A percentile compares a stretch with the other conserved stretches of the same genome.
Conservation (phyloP, 1,284 basidiomycete genomes). For the Termitomyces sp. region DNA sequence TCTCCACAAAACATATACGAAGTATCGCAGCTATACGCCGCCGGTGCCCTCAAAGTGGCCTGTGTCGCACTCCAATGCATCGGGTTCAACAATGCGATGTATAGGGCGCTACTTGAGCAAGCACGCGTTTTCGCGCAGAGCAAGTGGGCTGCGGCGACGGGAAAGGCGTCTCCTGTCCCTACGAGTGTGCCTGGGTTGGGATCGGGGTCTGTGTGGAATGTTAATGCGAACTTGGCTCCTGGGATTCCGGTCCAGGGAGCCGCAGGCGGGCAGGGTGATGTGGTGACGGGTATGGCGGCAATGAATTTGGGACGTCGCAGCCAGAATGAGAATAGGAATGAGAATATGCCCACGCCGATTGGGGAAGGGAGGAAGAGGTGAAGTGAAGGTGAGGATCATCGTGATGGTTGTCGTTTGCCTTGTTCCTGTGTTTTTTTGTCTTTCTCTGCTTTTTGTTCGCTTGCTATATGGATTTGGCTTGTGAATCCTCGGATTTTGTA, state of each 20-base stretch:
- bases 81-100: constrained; percentile 62
- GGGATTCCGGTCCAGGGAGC: background rate
- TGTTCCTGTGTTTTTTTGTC: background rate
- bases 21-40: constrained; percentile 61
- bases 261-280: constrained; percentile 4
- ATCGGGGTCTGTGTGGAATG: constrained; percentile 15
- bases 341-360: constrained; percentile 12
- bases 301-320: constrained; percentile 16
- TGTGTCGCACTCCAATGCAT: constrained; percentile 71
- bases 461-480: background rate
- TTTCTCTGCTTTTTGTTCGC: background rate
- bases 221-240: constrained; percentile 1
- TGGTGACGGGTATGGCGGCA: constrained; percentile 9
- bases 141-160: constrained; percentile 26
- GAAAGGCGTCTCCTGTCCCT: constrained; percentile 7
- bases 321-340: constrained; percentile 14
- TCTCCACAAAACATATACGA: constrained; percentile 75
- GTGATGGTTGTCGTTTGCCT: background rate
- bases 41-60: constrained; percentile 63
- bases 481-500: background rate
- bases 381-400: background rate
- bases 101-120: constrained; percentile 59
- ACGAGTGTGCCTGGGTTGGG: constrained; percentile 8
- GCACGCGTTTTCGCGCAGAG: constrained; percentile 44
- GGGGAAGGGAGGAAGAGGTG: constrained; percentile 12